Evolutionary conservation across 2,329 filamentous ascomycete genomes (phyloP).

Genomic region (Pseudomassariella vexata): DNA sequence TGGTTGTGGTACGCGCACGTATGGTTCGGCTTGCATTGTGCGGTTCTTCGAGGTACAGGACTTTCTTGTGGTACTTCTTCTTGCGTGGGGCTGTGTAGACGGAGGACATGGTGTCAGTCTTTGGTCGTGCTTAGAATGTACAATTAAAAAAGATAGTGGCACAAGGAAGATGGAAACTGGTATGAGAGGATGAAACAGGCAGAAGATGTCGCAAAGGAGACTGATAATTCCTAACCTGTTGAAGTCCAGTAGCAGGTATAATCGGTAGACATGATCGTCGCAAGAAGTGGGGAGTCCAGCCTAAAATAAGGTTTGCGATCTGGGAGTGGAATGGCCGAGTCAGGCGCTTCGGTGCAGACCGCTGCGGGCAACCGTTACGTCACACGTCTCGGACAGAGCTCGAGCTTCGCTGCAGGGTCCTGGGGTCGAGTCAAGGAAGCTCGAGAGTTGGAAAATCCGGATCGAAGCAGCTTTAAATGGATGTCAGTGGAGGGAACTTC

Average conservation of each 20-base stretch:
- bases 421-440: constrained; percentile 5
- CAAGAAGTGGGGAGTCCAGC: neutral
- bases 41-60: constrained; percentile 34
- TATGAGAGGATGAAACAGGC: too few relatives aligned
- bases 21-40: constrained; percentile 27
- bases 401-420: constrained; percentile 6
- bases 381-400: constrained; percentile 3
- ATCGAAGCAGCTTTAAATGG: too few relatives aligned
- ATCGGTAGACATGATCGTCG: neutral
- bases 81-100: constrained; percentile 24
- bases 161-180: neutral
- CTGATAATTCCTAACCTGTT: too few relatives aligned
- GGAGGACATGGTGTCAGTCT: constrained; percentile 21
- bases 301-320: constrained; percentile 3
- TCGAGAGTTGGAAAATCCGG: neutral
- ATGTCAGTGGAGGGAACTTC: too few relatives aligned
- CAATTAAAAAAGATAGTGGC: neutral
- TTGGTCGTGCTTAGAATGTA: too few relatives aligned
- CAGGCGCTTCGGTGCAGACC: too few relatives aligned
- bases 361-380: constrained; percentile 2
- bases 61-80: constrained; percentile 30
- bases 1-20: constrained; percentile 30
- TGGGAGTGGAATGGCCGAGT: constrained; percentile 2
- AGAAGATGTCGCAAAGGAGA: too few relatives aligned
- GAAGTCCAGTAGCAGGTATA: constrained; percentile 2